A percentile compares a stretch with the other conserved stretches of the same genome.
These are phyloP conservation scores for Kwoniella shandongensis DNA, from an alignment of 768 basidiomycete genomes.

Conservation along the genomic window DNA sequence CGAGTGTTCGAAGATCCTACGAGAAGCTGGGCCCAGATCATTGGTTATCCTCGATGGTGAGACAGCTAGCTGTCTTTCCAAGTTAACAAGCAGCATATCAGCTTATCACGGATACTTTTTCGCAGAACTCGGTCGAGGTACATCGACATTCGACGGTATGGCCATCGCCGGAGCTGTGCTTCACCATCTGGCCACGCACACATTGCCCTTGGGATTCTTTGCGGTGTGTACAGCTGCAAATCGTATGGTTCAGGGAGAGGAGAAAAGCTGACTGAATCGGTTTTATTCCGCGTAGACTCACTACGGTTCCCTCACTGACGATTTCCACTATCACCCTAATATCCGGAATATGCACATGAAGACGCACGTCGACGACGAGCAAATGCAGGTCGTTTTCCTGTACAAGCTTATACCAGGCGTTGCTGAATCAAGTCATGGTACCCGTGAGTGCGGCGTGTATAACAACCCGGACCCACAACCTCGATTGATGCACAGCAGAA, in stretches of 20 bases:
- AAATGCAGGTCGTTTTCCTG: slow-evolving; percentile 75
- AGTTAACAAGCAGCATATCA: slow-evolving; percentile 3
- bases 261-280: neutral
- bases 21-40: slow-evolving; percentile 89
- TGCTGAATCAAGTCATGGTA: slow-evolving; percentile 52
- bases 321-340: slow-evolving; percentile 87
- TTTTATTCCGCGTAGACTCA: slow-evolving; percentile 63
- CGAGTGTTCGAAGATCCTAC: slow-evolving; percentile 91
- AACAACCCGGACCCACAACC: slow-evolving; percentile 84
- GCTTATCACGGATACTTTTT: slow-evolving; percentile 6
- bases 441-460: slow-evolving; percentile 51
- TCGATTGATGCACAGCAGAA: slow-evolving; percentile 61
- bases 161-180: slow-evolving; percentile 94
- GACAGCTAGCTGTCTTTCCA: slow-evolving; percentile 34
- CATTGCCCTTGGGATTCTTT: slow-evolving; percentile 87
- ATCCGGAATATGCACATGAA: slow-evolving; percentile 95
- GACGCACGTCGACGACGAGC: slow-evolving; percentile 88
- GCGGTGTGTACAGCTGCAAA: slow-evolving; percentile 56
- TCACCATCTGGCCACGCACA: slow-evolving; percentile 90
- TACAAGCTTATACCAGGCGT: slow-evolving; percentile 74
- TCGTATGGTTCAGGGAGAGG: no score
- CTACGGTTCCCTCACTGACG: slow-evolving; percentile 92
- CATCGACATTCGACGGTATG: slow-evolving; percentile 98
- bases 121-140: slow-evolving; percentile 90
- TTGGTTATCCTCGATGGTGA: slow-evolving; percentile 90